These are phyloP conservation scores for Kwoniella dendrophila DNA, from an alignment of 768 basidiomycete species.

Conservation along the genomic window DNA sequence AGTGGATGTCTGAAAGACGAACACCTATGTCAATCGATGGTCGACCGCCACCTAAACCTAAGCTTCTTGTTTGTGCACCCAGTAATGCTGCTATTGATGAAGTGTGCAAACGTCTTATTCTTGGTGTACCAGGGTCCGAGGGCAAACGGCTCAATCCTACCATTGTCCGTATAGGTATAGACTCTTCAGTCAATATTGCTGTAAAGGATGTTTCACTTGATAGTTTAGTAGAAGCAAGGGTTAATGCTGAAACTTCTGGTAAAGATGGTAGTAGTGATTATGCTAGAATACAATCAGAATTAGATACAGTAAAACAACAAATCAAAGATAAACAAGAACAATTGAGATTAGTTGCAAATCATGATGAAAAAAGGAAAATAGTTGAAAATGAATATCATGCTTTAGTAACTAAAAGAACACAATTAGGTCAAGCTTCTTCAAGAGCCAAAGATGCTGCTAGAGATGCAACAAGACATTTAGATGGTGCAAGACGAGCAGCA, in stretches of 20 bases:
- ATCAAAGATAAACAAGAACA: constrained; percentile 68
- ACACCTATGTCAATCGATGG: constrained; percentile 61
- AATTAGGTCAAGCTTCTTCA: constrained; percentile 71
- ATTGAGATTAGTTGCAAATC: constrained; percentile 63
- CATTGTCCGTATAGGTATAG: constrained; percentile 86
- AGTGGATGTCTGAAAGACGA: constrained; percentile 69
- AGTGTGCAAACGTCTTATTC: constrained; percentile 81
- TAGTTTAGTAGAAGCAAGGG: constrained; percentile 72
- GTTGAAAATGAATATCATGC: constrained; percentile 73
- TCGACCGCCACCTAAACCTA: constrained; percentile 64
- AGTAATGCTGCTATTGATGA: constrained; percentile 99
- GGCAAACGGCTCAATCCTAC: constrained; percentile 66
- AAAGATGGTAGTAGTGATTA: constrained; percentile 60
- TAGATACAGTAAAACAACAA: constrained; percentile 68
- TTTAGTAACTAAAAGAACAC: constrained; percentile 68
- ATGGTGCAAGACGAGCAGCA: constrained; percentile 74
- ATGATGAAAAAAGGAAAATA: constrained; percentile 61
- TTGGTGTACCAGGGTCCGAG: constrained; percentile 67
- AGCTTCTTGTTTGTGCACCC: constrained; percentile 89
- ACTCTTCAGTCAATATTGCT: constrained; percentile 71
- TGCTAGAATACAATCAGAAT: constrained; percentile 66
- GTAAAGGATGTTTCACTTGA: constrained; percentile 87
- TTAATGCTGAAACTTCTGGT: constrained; percentile 44
- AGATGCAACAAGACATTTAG: constrained; percentile 76
- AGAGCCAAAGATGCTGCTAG: constrained; percentile 78